Base-by-base conservation (phyloP, 116 monocot genomes). In the Trichopus zeylanicus region DNA sequence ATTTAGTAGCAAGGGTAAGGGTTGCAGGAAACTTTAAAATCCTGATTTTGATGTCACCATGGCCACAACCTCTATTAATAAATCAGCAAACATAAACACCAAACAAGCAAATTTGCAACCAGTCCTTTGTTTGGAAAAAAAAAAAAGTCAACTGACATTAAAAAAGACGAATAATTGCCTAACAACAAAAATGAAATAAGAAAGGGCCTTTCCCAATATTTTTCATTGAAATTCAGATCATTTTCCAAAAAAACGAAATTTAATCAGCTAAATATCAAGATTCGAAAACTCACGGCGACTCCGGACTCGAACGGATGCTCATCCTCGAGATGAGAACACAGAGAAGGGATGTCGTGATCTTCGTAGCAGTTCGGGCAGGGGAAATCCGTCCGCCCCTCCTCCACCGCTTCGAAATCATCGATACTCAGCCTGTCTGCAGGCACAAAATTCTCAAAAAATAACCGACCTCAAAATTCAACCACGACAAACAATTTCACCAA, bases 281-380 rank as follows among this genome's bases (percentile, higher is more conserved):
- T 21, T 29, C 55, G 0, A 7, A 53, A 31, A 23, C 83, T 86
- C 48, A 89, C 89, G 25, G 73, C 78, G 39, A 69, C 75, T 83
- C 68, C 83, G 12, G 94, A 78, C 35, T 94, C 89, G 26, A 89
- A 86, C 3, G 83, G 67, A 24, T 94, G 81, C 58, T 94, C 94
- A 9, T 94, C 89, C 59, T 86, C 89, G 8, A 94, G 76, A 72
- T 94, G 94, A 26, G 69, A 53, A 31, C 89, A 94, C 46, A 89
- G 68, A 16, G 94, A 89, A 6, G 81, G 46, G 61, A 89, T 64
- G 35, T 94, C 94, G 48, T 86, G 89, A 66, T 86, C 94, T 68
- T 94, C 94, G 67, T 86, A 78, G 69, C 86, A 94, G 56, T 86
- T 89, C 24, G 89, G 94, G 38, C 94, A 94, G 1, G 83, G 63